These are phyloP conservation scores for Jaapia argillacea DNA, from an alignment of 768 basidiomycete genomes.

Conservation along the genomic window DNA sequence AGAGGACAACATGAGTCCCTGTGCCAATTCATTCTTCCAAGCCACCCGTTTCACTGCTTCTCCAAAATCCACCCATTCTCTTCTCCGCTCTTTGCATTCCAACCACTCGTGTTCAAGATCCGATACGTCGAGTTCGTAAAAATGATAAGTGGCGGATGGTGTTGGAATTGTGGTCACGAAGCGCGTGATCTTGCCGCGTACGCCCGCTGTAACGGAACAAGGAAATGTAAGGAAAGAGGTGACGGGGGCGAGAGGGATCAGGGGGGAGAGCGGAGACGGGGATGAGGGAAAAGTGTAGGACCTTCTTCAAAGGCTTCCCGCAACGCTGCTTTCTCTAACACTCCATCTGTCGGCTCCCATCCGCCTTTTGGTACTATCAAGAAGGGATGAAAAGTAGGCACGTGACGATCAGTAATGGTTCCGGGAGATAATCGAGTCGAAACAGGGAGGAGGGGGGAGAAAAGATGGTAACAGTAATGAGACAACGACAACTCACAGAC, in stretches of 20 bases:
- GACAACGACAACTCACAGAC: conserved; percentile 59
- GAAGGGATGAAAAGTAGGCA: conserved; percentile 5
- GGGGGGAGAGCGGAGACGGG: conserved; percentile 10
- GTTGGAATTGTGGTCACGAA: conserved; percentile 77
- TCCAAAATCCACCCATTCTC: conserved; percentile 85
- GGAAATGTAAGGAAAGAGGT: conserved; percentile 15
- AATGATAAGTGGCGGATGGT: conserved; percentile 77
- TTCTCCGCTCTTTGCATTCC: conserved; percentile 65
- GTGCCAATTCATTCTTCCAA: conserved; percentile 81
- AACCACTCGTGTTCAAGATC: conserved; percentile 73
- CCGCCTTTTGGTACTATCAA: conserved; percentile 83
- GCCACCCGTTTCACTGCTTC: conserved; percentile 66
- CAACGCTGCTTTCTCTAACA: conserved; percentile 79
- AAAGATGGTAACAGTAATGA: conserved; percentile 7
- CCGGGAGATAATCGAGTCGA: conserved; percentile 3
- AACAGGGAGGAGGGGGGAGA: conserved; percentile 2
- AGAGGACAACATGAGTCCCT: conserved; percentile 64
- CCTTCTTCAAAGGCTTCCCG: conserved; percentile 95
- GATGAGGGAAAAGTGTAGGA: conserved; percentile 64
- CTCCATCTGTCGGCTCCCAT: conserved; percentile 76
- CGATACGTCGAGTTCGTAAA: conserved; percentile 81
- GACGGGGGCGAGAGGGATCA: conserved; percentile 18
- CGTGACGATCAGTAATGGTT: conserved; percentile 4
- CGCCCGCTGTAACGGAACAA: conserved; percentile 59
- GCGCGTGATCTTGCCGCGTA: conserved; percentile 78